Evolutionary conservation across 176 grass and related monocot genomes (phyloP).

Genomic region (Juncus inflexus): DNA sequence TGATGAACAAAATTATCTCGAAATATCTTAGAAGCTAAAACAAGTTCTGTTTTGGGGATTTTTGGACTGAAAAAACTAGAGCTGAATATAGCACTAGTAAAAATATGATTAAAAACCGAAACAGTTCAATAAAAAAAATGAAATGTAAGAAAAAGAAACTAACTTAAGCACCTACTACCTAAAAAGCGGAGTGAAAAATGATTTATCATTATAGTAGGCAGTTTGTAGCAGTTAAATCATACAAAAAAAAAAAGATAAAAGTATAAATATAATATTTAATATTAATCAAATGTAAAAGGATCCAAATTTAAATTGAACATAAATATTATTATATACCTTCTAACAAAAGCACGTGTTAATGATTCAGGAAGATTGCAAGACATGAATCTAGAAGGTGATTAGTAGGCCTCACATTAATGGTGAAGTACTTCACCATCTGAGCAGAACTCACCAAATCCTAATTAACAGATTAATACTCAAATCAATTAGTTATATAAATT

Average conservation of each 20-base stretch:
- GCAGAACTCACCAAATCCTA: conserved; percentile 95
- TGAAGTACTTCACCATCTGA: conserved; percentile 77
- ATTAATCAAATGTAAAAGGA: conserved; percentile 6
- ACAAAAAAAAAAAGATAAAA: conserved; percentile 4
- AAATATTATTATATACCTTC: conserved; percentile 49
- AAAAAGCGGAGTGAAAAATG: too few relatives aligned
- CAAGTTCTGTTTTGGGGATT: too few relatives aligned
- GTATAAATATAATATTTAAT: background rate
- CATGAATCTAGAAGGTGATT: conserved; percentile 44
- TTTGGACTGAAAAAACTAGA: too few relatives aligned
- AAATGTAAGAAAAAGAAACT: too few relatives aligned
- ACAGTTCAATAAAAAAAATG: too few relatives aligned
- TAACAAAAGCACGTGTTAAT: conserved; percentile 81
- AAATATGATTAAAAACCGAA: too few relatives aligned
- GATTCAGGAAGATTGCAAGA: conserved; percentile 78
- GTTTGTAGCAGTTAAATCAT: too few relatives aligned
- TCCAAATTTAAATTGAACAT: background rate
- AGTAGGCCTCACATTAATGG: conserved; percentile 84
- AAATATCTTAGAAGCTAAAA: too few relatives aligned
- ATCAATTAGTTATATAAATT: conserved; percentile 20
- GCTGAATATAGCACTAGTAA: too few relatives aligned
- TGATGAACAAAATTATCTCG: too few relatives aligned
- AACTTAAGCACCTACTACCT: too few relatives aligned
- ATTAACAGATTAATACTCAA: conserved; percentile 23
- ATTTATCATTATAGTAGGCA: too few relatives aligned